These are phyloP conservation scores for Trypanosoma brucei DNA, from an alignment of 208 protist genomes.

Conservation along the genomic window DNA sequence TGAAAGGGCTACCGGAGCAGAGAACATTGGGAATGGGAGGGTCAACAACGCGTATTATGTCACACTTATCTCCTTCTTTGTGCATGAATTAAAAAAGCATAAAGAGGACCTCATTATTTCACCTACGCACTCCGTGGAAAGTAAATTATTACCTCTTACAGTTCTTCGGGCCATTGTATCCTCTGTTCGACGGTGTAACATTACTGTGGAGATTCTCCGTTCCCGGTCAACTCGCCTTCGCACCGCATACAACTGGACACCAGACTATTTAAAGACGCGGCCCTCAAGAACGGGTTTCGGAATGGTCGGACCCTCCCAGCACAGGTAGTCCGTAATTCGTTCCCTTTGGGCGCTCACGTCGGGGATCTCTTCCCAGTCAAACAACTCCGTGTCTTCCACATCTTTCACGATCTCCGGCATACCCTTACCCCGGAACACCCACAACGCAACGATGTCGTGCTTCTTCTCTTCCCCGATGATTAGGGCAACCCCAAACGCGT, in stretches of 20 bases:
- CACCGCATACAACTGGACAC: not conserved
- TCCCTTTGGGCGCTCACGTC: constrained; percentile 64
- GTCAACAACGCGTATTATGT: too few relatives aligned
- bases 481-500: constrained; percentile 74
- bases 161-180: too few relatives aligned
- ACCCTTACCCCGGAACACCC: constrained; percentile 78
- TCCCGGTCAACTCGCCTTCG: too few relatives aligned
- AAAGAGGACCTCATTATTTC: too few relatives aligned
- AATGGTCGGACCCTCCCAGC: constrained; percentile 80
- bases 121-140: too few relatives aligned
- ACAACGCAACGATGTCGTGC: constrained; percentile 72
- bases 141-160: too few relatives aligned
- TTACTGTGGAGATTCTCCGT: too few relatives aligned
- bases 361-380: constrained; percentile 66
- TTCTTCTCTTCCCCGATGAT: constrained; percentile 71
- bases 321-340: constrained; percentile 75
- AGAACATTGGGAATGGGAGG: too few relatives aligned
- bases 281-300: constrained; percentile 70
- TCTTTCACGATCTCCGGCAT: constrained; percentile 74
- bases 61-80: not conserved
- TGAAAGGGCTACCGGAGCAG: too few relatives aligned
- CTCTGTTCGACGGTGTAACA: too few relatives aligned
- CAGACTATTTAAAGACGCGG: constrained; percentile 65
- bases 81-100: not conserved
- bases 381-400: constrained; percentile 77